Evolutionary conservation across 2,329 filamentous ascomycete species (phyloP).

Genomic region (Cladosporium velox): DNA sequence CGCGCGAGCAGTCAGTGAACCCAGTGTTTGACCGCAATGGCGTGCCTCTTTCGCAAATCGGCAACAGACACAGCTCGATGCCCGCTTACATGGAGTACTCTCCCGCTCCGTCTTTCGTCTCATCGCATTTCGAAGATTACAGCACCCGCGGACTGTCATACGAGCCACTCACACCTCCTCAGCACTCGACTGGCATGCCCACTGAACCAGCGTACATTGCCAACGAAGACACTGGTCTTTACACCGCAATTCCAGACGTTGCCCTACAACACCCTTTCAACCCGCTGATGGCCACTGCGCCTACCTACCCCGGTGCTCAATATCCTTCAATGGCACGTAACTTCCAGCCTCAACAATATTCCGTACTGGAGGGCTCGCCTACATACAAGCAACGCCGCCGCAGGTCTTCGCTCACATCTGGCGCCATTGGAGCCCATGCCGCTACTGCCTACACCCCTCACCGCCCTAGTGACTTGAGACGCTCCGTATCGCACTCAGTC

Average conservation of each 20-base stretch:
- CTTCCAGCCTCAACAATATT: conserved; percentile 75
- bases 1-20: conserved; percentile 77
- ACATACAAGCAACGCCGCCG: conserved; percentile 97
- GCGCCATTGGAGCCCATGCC: conserved; percentile 41
- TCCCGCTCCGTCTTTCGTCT: conserved; percentile 94
- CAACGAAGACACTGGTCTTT: conserved; percentile 94
- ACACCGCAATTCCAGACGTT: conserved; percentile 91
- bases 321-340: conserved; percentile 70
- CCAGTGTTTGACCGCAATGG: conserved; percentile 86
- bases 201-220: conserved; percentile 95
- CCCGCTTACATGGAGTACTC: conserved; percentile 98
- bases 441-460: conserved; percentile 62
- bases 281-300: conserved; percentile 87
- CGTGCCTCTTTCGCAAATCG: conserved; percentile 76
- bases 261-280: conserved; percentile 75
- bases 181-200: conserved; percentile 81
- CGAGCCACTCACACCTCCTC: conserved; percentile 93
- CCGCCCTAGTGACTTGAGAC: conserved; percentile 83
- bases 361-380: conserved; percentile 91
- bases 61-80: conserved; percentile 98
- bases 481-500: conserved; percentile 87
- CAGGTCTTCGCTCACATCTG: conserved; percentile 86
- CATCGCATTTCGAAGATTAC: conserved; percentile 98
- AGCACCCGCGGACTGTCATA: conserved; percentile 94
- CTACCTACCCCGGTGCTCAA: conserved; percentile 77